These are phyloP conservation scores for Cercospora beticola DNA, from an alignment of 2,329 filamentous ascomycete species.

Conservation along the genomic window DNA sequence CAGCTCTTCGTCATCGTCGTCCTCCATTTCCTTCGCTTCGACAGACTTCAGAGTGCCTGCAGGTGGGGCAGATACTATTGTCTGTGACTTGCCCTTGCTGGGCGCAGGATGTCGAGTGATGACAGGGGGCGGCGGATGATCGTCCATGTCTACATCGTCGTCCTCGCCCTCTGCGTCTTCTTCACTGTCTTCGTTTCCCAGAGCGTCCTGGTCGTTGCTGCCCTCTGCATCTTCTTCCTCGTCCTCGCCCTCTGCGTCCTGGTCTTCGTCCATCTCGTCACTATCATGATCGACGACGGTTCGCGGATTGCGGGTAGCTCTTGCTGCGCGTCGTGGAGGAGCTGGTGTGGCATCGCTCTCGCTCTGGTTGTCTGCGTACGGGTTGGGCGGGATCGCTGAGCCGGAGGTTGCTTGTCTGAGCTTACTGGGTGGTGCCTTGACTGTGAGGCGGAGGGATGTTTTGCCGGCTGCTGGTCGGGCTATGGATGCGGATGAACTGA, in stretches of 20 bases:
- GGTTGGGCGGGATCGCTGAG: conserved; percentile 35
- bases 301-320: conserved; percentile 38
- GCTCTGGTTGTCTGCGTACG: conserved; percentile 34
- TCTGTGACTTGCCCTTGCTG: conserved; percentile 31
- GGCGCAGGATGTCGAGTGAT: conserved; percentile 31
- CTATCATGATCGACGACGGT: conserved; percentile 39
- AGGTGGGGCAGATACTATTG: conserved; percentile 34
- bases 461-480: conserved; percentile 44
- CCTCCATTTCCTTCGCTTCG: conserved; percentile 54
- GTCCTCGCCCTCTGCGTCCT: conserved; percentile 31
- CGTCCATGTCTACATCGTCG: conserved; percentile 38
- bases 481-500: conserved; percentile 33
- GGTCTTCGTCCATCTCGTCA: conserved; percentile 21
- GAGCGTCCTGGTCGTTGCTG: conserved; percentile 30
- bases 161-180: conserved; percentile 39
- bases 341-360: conserved; percentile 39
- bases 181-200: conserved; percentile 31
- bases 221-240: conserved; percentile 34
- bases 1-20: conserved; percentile 53
- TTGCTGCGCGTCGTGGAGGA: conserved; percentile 31
- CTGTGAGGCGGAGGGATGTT: conserved; percentile 50
- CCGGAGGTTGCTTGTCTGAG: conserved; percentile 49
- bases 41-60: conserved; percentile 43
- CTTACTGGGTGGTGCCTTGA: conserved; percentile 52
- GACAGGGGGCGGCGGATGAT: conserved; percentile 38